phyloP scores from a whole-genome alignment of 2,329 filamentous ascomycete species.

The Fulvia fulva region DNA sequence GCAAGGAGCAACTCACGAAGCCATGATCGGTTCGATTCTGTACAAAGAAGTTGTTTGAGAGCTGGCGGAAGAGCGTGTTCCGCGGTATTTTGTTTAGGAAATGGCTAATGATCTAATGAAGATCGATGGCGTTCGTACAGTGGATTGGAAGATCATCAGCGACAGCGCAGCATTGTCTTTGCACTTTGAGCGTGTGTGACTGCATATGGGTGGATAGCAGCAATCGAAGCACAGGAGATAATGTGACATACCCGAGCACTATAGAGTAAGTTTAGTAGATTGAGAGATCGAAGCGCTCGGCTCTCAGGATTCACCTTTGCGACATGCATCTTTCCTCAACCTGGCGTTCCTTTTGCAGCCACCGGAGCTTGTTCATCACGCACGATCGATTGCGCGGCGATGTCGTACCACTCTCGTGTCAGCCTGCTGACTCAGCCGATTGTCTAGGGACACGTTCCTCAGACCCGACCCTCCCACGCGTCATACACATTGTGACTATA shows the following conservation, averaged over 20 bases:
- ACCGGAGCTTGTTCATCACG: no score
- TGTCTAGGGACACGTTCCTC: no score
- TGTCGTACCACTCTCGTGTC: no score
- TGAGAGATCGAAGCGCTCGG: slow-evolving; percentile 24
- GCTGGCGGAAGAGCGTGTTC: slow-evolving; percentile 2
- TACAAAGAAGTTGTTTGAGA: neutral
- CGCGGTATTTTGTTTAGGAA: slow-evolving; percentile 1
- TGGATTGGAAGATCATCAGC: slow-evolving; percentile 2
- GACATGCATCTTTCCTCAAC: no score
- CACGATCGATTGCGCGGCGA: no score
- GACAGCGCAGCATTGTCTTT: slow-evolving; percentile 1
- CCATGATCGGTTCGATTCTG: slow-evolving; percentile 34
- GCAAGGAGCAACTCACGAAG: slow-evolving; percentile 57
- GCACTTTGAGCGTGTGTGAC: neutral
- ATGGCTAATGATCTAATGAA: slow-evolving; percentile 18
- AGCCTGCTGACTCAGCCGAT: no score
- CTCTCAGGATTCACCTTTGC: slow-evolving; percentile 10
- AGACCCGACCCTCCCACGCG: no score
- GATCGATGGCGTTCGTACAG: slow-evolving; percentile 11
- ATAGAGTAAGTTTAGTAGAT: slow-evolving; percentile 16
- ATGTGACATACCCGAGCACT: slow-evolving; percentile 8
- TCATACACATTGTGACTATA: no score
- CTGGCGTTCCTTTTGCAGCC: no score
- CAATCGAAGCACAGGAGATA: slow-evolving; percentile 1
- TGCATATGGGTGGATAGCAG: neutral